Conservation (phyloP, 2,329 filamentous ascomycete species). For the Trichoderma aggressivum region DNA sequence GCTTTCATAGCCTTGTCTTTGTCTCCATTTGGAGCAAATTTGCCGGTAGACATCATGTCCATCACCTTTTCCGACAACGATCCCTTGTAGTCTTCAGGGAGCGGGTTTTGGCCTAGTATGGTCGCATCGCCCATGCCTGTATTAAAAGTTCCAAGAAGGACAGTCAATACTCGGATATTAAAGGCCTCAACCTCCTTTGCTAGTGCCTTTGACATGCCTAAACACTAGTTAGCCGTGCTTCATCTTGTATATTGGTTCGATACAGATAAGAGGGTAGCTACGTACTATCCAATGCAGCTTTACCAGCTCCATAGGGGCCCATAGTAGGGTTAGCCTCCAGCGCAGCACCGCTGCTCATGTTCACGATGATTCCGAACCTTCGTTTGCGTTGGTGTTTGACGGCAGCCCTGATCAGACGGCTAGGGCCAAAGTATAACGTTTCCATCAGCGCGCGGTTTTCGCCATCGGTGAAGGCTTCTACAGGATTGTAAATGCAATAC, state of each 20-base stretch:
- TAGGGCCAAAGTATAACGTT: not conserved
- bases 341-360: slow-evolving; percentile 8
- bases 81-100: not conserved
- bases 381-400: not conserved
- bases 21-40: slow-evolving; percentile 5
- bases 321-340: not conserved
- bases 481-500: not conserved
- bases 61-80: not conserved
- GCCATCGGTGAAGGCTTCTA: not conserved
- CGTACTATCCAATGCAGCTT: not conserved
- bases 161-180: slow-evolving; percentile 5
- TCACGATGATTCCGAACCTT: slow-evolving; percentile 1
- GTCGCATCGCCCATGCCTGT: slow-evolving; percentile 3
- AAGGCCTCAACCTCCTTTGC: slow-evolving; percentile 6
- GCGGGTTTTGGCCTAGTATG: not conserved
- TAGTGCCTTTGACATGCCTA: slow-evolving; percentile 9
- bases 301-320: slow-evolving; percentile 5
- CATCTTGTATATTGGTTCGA: not conserved
- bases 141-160: slow-evolving; percentile 12
- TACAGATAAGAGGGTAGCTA: not conserved
- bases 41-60: not conserved
- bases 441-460: slow-evolving; percentile 5
- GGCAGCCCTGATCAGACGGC: not conserved
- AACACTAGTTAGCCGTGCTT: not conserved
- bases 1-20: slow-evolving; percentile 12